Base-by-base conservation (phyloP, 2,329 filamentous ascomycete species). In the Cladosporium velox region DNA sequence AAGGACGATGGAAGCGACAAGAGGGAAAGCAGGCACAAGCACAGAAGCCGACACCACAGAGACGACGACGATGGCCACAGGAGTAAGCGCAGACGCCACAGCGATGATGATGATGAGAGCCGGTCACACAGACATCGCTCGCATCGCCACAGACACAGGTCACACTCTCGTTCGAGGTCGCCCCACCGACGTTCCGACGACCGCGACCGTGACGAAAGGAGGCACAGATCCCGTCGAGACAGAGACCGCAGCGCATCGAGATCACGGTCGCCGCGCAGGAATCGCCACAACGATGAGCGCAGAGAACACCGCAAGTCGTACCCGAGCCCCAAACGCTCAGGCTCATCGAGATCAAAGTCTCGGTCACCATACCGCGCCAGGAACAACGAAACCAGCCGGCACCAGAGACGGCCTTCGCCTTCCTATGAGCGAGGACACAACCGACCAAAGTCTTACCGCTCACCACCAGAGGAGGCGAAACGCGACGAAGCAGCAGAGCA, bases 261-360 rank as follows among this genome's bases (percentile, higher is more conserved):
- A 66, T 79, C 78, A 10, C 77, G 78, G 44, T 81, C 79, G 3
- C 79, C 79, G 38, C 77, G 76, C 41, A 74, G 78, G 30, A 74
- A 75, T 57, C 69, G 76, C 21, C 74, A 77, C 35, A 67, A 74
- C n/a, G 72, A 76, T 47, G 74, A 72, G 47, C 72, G 73, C 59
- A 68, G 65, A 59, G 70, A 75, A 21, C 72, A 74, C 15, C 69
- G 74, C 34, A 69, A 69, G 47, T 76, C 75, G 21, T 77, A 77
- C 38, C 74, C 76, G 12, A 75, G 75, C 57, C 76, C 76, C 12
- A 70, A 70, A 28, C 72, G 74, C 14, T 77, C 76, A 58, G 74
- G 77, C 59, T 76, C 74, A 7, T 75, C 78, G 59, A 67, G 75
- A 49, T 77, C 76, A 18, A 72, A 73, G 44, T 76, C 76, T 59